Evolutionary conservation across 768 basidiomycete species (phyloP).

Genomic region (Phaeotremella skinneri): DNA sequence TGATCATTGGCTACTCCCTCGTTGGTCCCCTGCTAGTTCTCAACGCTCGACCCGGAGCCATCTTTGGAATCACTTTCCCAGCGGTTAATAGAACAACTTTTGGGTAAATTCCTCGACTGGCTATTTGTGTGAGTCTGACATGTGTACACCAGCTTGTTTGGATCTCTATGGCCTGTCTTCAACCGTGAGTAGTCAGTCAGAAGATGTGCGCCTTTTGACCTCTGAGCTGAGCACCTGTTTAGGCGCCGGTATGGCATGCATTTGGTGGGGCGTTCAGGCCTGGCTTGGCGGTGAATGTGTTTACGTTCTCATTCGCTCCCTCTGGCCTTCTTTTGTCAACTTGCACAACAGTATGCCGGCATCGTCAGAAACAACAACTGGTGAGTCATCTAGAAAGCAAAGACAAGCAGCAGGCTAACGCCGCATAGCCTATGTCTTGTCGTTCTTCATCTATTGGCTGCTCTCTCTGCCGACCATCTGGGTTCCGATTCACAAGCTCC

Average conservation of each 20-base stretch:
- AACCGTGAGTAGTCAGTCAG: constrained; percentile 38
- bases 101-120: too few relatives aligned
- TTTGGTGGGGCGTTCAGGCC: constrained; percentile 54
- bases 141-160: too few relatives aligned
- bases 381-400: constrained; percentile 54
- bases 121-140: too few relatives aligned
- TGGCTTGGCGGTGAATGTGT: constrained; percentile 80
- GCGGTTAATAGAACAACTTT: constrained; percentile 62
- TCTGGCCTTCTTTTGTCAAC: constrained; percentile 63
- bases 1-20: constrained; percentile 57
- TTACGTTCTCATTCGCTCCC: constrained; percentile 68
- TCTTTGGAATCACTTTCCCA: constrained; percentile 65
- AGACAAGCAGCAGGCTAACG: background rate
- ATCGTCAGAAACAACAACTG: constrained; percentile 71
- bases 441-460: constrained; percentile 85
- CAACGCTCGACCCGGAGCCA: constrained; percentile 74
- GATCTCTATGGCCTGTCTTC: constrained; percentile 74
- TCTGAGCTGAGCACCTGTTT: background rate
- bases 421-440: constrained; percentile 52
- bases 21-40: constrained; percentile 70
- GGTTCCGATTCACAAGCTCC: constrained; percentile 73
- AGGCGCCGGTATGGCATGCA: constrained; percentile 40
- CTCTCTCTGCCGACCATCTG: constrained; percentile 74
- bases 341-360: constrained; percentile 66
- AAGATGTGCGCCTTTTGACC: background rate